phyloP scores from a whole-genome alignment of 441 rosid species.

The Kokia cookei region DNA sequence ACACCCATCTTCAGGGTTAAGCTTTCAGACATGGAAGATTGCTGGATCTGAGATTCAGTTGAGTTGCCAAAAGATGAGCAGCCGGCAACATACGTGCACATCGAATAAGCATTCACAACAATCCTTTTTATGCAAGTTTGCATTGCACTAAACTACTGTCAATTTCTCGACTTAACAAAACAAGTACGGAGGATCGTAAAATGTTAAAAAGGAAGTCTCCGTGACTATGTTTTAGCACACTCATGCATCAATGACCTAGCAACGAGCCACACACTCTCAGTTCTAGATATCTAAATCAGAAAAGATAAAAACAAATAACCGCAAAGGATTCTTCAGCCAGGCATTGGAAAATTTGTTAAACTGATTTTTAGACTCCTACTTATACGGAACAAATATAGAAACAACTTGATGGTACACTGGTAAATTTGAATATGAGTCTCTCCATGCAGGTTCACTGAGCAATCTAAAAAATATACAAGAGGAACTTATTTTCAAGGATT shows the following conservation, averaged over 20 bases:
- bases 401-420: neutral
- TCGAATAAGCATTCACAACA: constrained; percentile 16
- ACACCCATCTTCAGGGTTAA: constrained; percentile 49
- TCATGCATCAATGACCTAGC: neutral
- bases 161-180: neutral
- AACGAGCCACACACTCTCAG: neutral
- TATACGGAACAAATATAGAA: neutral
- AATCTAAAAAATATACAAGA: neutral
- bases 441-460: neutral
- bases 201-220: neutral
- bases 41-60: constrained; percentile 20
- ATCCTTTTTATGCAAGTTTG: constrained; percentile 31
- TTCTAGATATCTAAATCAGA: neutral
- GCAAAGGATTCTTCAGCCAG: neutral
- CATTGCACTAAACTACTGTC: constrained; percentile 19
- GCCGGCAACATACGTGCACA: constrained; percentile 26
- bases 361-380: neutral
- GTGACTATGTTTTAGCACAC: neutral
- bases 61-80: constrained; percentile 37
- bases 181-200: constrained; percentile 8
- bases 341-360: neutral
- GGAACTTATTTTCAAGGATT: neutral
- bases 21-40: constrained; percentile 28
- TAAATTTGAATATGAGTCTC: neutral
- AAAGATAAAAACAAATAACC: neutral